Evolutionary conservation across 2,329 filamentous ascomycete species (phyloP).

Genomic region (Penicillium glabrum): DNA sequence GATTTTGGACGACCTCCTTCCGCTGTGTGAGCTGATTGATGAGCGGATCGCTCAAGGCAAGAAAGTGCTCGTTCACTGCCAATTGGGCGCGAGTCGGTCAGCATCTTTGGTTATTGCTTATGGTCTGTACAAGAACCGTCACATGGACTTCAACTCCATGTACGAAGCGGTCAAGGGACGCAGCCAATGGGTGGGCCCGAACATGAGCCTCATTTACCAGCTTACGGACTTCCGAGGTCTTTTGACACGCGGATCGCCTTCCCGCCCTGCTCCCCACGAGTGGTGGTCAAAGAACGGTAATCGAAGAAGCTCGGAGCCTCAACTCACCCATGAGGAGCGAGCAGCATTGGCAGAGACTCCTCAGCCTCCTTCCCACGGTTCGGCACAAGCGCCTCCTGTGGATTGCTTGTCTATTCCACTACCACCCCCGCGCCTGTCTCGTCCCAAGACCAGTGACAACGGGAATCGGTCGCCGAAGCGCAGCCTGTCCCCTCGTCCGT

Average conservation of each 20-base stretch:
- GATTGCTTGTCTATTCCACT: conserved; percentile 27
- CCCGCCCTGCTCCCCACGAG: conserved; percentile 33
- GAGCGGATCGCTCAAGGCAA: conserved; percentile 58
- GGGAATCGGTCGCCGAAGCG: conserved; percentile 31
- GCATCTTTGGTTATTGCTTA: conserved; percentile 67
- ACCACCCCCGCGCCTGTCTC: conserved; percentile 24
- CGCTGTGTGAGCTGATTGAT: conserved; percentile 62
- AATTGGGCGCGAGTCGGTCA: conserved; percentile 64
- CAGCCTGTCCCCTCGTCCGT: conserved; percentile 35
- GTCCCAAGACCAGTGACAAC: conserved; percentile 27
- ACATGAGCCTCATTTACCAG: conserved; percentile 70
- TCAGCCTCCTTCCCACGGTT: conserved; percentile 17
- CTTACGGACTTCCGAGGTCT: conserved; percentile 61
- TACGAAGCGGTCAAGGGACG: conserved; percentile 64
- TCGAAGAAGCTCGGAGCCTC: conserved; percentile 31
- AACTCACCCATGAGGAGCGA: conserved; percentile 23
- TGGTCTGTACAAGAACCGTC: conserved; percentile 62
- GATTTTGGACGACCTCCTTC: conserved; percentile 62
- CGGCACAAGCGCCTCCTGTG: conserved; percentile 26
- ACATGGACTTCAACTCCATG: conserved; percentile 63
- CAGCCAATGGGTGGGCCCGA: conserved; percentile 67
- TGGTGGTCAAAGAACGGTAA: conserved; percentile 33
- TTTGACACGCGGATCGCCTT: conserved; percentile 32
- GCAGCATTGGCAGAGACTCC: conserved; percentile 15
- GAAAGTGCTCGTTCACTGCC: conserved; percentile 64